Conservation (phyloP, 2,329 filamentous ascomycete genomes). For the Metarhizium anisopliae region DNA sequence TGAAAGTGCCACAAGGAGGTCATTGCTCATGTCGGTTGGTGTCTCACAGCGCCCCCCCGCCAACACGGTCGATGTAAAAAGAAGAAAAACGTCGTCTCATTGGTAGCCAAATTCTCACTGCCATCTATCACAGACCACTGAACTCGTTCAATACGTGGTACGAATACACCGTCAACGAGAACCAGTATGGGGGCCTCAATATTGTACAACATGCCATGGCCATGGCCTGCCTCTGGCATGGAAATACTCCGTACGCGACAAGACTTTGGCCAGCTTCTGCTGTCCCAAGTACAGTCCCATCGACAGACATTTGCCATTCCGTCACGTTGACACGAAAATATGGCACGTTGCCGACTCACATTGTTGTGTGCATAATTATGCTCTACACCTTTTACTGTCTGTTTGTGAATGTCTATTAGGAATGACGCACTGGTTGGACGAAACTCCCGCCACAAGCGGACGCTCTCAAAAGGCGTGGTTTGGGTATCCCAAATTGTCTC, state of each 20-base stretch:
- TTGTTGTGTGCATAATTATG: no score
- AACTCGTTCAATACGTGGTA: background rate
- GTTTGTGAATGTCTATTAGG: background rate
- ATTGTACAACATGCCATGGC: background rate
- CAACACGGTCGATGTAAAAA: background rate
- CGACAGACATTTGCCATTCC: background rate
- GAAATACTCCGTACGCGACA: background rate
- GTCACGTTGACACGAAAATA: background rate
- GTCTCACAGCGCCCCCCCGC: constrained; percentile 3
- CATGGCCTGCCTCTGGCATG: background rate
- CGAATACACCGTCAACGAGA: background rate
- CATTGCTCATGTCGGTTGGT: background rate
- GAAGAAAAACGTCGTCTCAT: background rate
- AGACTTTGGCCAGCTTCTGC: no score
- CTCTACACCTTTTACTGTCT: background rate
- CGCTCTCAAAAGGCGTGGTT: background rate
- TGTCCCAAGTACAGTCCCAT: background rate
- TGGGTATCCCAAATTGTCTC: background rate
- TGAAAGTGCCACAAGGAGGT: background rate
- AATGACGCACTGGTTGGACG: background rate
- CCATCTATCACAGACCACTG: background rate
- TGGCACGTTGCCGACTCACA: background rate
- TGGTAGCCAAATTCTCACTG: background rate
- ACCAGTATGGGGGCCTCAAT: background rate
- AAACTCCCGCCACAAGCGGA: background rate